Base-by-base conservation (phyloP, 1,139 yeast genomes). In the Meyerozyma carpophila region DNA sequence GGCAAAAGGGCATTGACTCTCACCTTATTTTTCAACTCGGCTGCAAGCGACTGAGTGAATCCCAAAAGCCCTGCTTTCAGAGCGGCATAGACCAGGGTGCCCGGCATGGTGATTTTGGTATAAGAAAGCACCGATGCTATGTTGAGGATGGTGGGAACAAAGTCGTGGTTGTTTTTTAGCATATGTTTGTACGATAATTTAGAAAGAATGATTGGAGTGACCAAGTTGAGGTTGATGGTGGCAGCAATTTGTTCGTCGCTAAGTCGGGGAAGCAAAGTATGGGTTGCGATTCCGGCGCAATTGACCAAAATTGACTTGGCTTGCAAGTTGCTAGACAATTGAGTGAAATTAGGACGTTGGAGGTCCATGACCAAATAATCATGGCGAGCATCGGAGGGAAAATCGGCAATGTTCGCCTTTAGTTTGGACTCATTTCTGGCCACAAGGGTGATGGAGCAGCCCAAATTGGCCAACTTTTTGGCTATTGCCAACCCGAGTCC, bases 401-500 rank as follows among this genome's bases (percentile, higher is more conserved):
- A 50, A 14, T 57, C 47, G 0, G 52, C 45, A 1, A 68, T 52
- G 11, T 70, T 71, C 14, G 56, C 47, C 29, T 57, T 50, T 21
- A 87, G 62, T 3, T 59, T 53, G 0, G 60, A 55, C 34, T 61
- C 63, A 45, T 77, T 70, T 36, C 94, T 63, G 0, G 95, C 82
- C 8, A 88, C 53, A 14, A 87, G 61, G 0, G 86, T 71, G 10
- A 87, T 70, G 14, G 75, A 72, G 21, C 84, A 77, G 1, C 96
- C 96, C 38, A 74, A 59, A 0, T 53, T 41, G 0, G 95, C 82
- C 29, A 91, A 66, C 42, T 59, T 62, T 36, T 63, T 56, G 0
- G 93, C 83, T 14, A 91, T 76, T 0, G 82, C 81, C 5, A 73
- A 65, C 0, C 98, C 98, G 26, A 91, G 70, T 0, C 98, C 98